These are phyloP conservation scores for Gossypium davidsonii DNA, from an alignment of 441 rosid genomes.

Conservation along the genomic window DNA sequence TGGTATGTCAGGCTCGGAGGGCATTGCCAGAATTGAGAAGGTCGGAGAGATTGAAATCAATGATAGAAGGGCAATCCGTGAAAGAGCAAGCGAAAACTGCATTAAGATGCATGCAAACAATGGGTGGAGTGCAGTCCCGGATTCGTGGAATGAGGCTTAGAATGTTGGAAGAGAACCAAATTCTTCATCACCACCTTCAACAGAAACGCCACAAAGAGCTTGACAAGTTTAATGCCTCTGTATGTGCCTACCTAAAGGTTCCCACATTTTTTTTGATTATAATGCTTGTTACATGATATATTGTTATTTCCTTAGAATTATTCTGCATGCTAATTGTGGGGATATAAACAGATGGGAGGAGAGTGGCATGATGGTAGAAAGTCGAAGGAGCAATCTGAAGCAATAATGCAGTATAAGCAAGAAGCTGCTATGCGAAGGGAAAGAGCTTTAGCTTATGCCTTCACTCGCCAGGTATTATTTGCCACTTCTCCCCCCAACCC, in stretches of 20 bases:
- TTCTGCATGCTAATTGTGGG: background rate
- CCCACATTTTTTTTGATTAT: background rate
- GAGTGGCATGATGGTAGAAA: slow-evolving; percentile 53
- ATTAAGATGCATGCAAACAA: slow-evolving; percentile 81
- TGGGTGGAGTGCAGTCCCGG: slow-evolving; percentile 75
- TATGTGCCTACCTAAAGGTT: slow-evolving; percentile 25
- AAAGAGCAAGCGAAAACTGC: slow-evolving; percentile 71
- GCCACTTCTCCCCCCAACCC: too few species aligned
- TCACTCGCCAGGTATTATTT: slow-evolving; percentile 67
- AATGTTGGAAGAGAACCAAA: slow-evolving; percentile 75
- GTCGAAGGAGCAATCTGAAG: slow-evolving; percentile 73
- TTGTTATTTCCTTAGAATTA: too few species aligned
- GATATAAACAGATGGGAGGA: slow-evolving; percentile 44
- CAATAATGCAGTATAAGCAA: slow-evolving; percentile 47
- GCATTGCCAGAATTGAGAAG: slow-evolving; percentile 81
- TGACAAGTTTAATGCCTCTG: slow-evolving; percentile 45
- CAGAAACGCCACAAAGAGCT: slow-evolving; percentile 48
- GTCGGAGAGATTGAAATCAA: slow-evolving; percentile 64
- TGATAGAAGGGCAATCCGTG: slow-evolving; percentile 65
- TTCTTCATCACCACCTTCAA: slow-evolving; percentile 63
- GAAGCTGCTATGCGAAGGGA: slow-evolving; percentile 89
- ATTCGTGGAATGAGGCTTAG: slow-evolving; percentile 64
- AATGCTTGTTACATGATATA: background rate
- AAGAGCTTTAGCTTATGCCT: slow-evolving; percentile 85
- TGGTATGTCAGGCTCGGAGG: slow-evolving; percentile 56